Conservation (phyloP, 108 stramenopile genomes). For the Fragilaria radians region DNA sequence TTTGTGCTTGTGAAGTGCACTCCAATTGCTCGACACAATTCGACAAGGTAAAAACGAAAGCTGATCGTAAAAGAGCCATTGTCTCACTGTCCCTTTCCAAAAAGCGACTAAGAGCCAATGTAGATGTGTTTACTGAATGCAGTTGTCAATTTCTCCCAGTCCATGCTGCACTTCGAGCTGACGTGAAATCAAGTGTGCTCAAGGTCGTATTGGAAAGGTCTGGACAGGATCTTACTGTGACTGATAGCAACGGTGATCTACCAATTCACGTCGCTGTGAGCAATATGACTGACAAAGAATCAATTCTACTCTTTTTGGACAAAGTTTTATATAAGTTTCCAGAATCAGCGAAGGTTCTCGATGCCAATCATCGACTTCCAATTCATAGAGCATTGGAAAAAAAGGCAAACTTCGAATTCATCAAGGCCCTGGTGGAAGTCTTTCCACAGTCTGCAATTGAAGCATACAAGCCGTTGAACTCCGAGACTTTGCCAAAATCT, state of each 20-base stretch:
- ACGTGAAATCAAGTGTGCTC: slow-evolving; percentile 21
- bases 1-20: background rate
- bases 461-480: slow-evolving; percentile 5
- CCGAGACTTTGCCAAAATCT: slow-evolving; percentile 8
- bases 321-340: slow-evolving; percentile 17
- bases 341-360: slow-evolving; percentile 21
- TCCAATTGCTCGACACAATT: background rate
- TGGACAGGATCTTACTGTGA: slow-evolving; percentile 15
- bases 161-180: slow-evolving; percentile 39
- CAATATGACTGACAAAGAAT: background rate
- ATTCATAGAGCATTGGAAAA: slow-evolving; percentile 25
- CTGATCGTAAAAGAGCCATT: background rate
- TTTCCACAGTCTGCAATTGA: slow-evolving; percentile 25
- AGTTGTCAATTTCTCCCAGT: slow-evolving; percentile 25
- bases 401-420: slow-evolving; percentile 14
- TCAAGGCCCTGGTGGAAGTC: slow-evolving; percentile 26
- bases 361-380: slow-evolving; percentile 25
- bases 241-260: slow-evolving; percentile 17
- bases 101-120: background rate
- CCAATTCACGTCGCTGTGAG: slow-evolving; percentile 30
- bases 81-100: background rate
- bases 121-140: background rate
- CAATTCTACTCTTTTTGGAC: slow-evolving; percentile 13
- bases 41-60: background rate
- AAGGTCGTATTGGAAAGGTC: slow-evolving; percentile 15